phyloP scores from a whole-genome alignment of 2,329 filamentous ascomycete genomes.

The Hypoxylon sp. region DNA sequence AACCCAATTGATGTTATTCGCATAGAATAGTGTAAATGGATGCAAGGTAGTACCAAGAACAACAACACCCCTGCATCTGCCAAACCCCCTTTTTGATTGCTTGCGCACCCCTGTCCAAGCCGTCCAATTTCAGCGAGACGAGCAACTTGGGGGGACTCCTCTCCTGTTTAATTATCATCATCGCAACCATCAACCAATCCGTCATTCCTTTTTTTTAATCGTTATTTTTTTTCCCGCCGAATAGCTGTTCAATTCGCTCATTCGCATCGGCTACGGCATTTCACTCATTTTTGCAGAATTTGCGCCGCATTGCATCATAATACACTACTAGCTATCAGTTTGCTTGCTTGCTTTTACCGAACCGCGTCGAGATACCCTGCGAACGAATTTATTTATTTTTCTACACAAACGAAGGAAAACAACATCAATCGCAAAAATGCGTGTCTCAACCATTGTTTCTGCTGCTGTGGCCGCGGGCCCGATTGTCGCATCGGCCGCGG shows the following conservation, averaged over 20 bases:
- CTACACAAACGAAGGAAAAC: neutral
- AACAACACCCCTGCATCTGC: constrained; percentile 19
- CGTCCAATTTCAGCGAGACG: constrained; percentile 31
- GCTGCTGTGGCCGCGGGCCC: constrained; percentile 34
- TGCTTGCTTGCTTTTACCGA: constrained; percentile 3
- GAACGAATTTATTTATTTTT: constrained; percentile 6
- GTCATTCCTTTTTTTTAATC: constrained; percentile 26
- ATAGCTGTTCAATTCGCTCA: constrained; percentile 18
- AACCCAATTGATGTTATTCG: too few species aligned
- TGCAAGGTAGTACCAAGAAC: constrained; percentile 12
- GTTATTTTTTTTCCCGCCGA: too few species aligned
- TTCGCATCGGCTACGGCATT: constrained; percentile 23
- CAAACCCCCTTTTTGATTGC: constrained; percentile 21
- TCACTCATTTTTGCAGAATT: constrained; percentile 24
- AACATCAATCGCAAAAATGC: constrained; percentile 40
- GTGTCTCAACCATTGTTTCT: constrained; percentile 50
- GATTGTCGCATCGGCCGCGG: constrained; percentile 52
- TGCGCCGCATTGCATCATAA: neutral
- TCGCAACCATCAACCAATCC: constrained; percentile 16
- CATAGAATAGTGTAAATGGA: neutral
- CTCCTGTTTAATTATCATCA: constrained; percentile 18
- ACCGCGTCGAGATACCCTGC: constrained; percentile 18
- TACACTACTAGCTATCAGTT: too few species aligned
- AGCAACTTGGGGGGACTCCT: constrained; percentile 6
- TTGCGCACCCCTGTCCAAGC: constrained; percentile 30